These are phyloP conservation scores for Umbelopsis sp. DNA, from an alignment of 192 early-diverging fungal genomes.

Conservation along the genomic window DNA sequence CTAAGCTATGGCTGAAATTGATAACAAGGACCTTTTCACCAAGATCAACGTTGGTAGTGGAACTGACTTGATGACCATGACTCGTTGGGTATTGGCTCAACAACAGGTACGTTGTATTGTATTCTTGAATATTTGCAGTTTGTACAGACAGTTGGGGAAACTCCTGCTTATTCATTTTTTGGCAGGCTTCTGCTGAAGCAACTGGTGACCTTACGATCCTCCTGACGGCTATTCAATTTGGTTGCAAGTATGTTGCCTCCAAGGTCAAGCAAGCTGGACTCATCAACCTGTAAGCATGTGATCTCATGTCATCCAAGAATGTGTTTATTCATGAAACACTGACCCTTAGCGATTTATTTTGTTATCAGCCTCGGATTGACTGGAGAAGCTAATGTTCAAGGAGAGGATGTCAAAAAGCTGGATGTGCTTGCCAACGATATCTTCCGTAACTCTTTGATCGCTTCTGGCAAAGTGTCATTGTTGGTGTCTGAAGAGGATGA, in stretches of 20 bases:
- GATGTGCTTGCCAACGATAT: constrained; percentile 98
- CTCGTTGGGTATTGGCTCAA: constrained; percentile 87
- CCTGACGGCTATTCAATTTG: constrained; percentile 86
- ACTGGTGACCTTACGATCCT: constrained; percentile 94
- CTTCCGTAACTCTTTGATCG: constrained; percentile 91
- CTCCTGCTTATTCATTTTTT: neutral
- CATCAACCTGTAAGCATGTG: constrained; percentile 79
- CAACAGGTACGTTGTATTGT: constrained; percentile 61
- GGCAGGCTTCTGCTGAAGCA: constrained; percentile 57
- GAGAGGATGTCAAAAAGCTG: constrained; percentile 95
- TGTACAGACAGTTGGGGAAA: neutral
- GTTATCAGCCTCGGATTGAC: constrained; percentile 78
- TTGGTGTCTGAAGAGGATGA: constrained; percentile 98
- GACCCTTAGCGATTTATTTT: neutral
- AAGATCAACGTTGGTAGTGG: constrained; percentile 36
- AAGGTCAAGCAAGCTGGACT: constrained; percentile 96
- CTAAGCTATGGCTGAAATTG: constrained; percentile 2
- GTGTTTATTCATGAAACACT: neutral
- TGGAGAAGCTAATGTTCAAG: constrained; percentile 85
- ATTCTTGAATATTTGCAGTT: too few species aligned
- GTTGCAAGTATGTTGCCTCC: constrained; percentile 97
- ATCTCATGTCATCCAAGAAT: neutral
- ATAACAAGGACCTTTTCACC: constrained; percentile 9
- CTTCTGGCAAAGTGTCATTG: constrained; percentile 87
- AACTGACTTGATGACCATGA: constrained; percentile 94